These are phyloP conservation scores for Saksenaea vasiformis DNA, from an alignment of 371 early-diverging fungal genomes.

Conservation along the genomic window DNA sequence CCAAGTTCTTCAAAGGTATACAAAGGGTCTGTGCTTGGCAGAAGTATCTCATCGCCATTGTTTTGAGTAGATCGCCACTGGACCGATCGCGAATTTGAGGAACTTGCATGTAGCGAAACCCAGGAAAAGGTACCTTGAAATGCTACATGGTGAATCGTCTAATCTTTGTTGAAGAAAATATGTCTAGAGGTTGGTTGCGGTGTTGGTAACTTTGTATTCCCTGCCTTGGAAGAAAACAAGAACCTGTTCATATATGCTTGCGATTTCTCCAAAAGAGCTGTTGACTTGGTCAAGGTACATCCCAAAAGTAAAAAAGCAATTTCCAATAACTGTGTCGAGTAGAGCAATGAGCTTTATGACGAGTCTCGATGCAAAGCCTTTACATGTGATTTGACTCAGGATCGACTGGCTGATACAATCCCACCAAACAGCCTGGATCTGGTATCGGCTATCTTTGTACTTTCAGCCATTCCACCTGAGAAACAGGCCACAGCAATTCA, in stretches of 20 bases:
- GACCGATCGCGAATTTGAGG: constrained; percentile 95
- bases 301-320: background rate
- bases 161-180: constrained; percentile 19
- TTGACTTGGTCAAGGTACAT: constrained; percentile 72
- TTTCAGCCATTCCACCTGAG: constrained; percentile 87
- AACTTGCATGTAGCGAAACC: constrained; percentile 51
- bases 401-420: constrained; percentile 63
- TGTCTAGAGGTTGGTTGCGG: constrained; percentile 92
- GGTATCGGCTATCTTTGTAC: constrained; percentile 80
- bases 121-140: constrained; percentile 17
- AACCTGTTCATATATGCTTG: constrained; percentile 77
- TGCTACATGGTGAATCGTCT: background rate
- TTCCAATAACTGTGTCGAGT: constrained; percentile 1
- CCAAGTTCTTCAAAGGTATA: constrained; percentile 84
- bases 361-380: constrained; percentile 76
- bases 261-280: constrained; percentile 82
- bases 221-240: constrained; percentile 77
- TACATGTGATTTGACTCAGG: constrained; percentile 79
- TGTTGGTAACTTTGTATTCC: constrained; percentile 96
- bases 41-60: background rate
- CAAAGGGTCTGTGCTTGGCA: background rate
- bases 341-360: constrained; percentile 61
- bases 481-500: constrained; percentile 67
- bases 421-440: constrained; percentile 71
- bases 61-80: constrained; percentile 79